These are phyloP conservation scores for Triadica sebifera DNA, from an alignment of 345 rosid species.

Conservation along the genomic window DNA sequence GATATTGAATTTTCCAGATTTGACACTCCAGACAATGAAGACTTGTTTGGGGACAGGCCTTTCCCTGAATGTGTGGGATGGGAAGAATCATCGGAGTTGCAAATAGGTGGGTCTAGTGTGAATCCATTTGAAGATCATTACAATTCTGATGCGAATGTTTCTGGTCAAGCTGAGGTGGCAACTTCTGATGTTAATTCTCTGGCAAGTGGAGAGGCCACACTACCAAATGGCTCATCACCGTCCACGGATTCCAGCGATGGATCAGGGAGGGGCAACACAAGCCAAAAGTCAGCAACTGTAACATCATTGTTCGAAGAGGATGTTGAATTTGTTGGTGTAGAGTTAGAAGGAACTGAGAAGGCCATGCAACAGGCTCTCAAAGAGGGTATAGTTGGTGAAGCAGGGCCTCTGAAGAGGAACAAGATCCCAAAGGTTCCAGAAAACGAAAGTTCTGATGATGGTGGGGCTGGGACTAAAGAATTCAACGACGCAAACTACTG, in stretches of 20 bases:
- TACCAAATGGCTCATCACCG: conserved; percentile 57
- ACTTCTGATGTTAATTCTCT: conserved; percentile 32
- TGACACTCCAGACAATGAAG: conserved; percentile 53
- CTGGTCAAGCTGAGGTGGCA: conserved; percentile 31
- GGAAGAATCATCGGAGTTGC: conserved; percentile 65
- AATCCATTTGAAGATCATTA: conserved; percentile 69
- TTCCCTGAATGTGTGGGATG: conserved; percentile 88
- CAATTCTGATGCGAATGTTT: conserved; percentile 33
- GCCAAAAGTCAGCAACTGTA: conserved; percentile 41
- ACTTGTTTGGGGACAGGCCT: conserved; percentile 51
- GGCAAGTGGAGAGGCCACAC: conserved; percentile 36
- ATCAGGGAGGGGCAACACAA: conserved; percentile 32
- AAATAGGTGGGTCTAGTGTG: conserved; percentile 50
- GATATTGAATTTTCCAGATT: conserved; percentile 53
- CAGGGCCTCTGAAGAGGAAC: conserved; percentile 76
- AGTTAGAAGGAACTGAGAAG: conserved; percentile 83
- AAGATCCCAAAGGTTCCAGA: conserved; percentile 39
- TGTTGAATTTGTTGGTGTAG: conserved; percentile 93
- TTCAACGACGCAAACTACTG: conserved; percentile 92
- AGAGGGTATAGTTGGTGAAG: conserved; percentile 95
- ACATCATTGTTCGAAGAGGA: conserved; percentile 50
- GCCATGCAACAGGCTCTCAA: conserved; percentile 94
- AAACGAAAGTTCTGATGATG: conserved; percentile 52
- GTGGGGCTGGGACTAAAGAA: conserved; percentile 62
- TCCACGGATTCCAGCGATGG: conserved; percentile 40